Conservation (phyloP, 2,329 filamentous ascomycete species). For the Fusarium dlaminii region DNA sequence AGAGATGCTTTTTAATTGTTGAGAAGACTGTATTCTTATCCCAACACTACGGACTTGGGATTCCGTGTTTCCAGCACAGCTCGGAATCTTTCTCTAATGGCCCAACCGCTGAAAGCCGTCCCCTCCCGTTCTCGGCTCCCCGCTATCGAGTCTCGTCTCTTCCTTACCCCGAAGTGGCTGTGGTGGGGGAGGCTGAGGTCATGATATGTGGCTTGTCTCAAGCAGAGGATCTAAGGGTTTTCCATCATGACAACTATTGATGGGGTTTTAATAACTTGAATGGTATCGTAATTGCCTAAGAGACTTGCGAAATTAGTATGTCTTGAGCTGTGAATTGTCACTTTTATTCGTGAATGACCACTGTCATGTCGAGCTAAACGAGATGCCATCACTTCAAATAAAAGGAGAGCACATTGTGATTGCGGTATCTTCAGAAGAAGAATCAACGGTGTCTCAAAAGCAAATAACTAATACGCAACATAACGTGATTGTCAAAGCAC, state of each 20-base stretch:
- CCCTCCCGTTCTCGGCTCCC: conserved; percentile 39
- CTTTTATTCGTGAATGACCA: background rate
- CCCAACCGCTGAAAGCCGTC: conserved; percentile 41
- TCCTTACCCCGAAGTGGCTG: conserved; percentile 24
- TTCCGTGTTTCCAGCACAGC: conserved; percentile 25
- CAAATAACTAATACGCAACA: background rate
- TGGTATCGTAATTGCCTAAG: background rate
- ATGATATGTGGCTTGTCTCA: conserved; percentile 20
- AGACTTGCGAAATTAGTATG: background rate
- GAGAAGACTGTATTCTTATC: conserved; percentile 18
- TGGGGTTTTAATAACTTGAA: background rate
- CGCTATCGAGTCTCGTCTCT: conserved; percentile 16
- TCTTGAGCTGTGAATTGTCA: background rate
- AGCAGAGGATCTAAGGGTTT: background rate
- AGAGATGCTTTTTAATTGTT: conserved; percentile 1
- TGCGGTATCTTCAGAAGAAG: background rate
- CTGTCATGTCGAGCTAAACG: background rate
- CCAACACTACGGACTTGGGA: conserved; percentile 12
- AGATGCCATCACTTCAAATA: background rate
- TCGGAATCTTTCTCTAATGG: conserved; percentile 23
- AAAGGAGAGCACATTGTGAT: background rate
- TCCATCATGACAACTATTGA: background rate
- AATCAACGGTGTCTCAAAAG: background rate
- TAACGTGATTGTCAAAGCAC: conserved; percentile 12
- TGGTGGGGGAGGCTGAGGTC: conserved; percentile 41